Conservation (phyloP, 2,329 filamentous ascomycete genomes). For the Fusarium abutilonis region DNA sequence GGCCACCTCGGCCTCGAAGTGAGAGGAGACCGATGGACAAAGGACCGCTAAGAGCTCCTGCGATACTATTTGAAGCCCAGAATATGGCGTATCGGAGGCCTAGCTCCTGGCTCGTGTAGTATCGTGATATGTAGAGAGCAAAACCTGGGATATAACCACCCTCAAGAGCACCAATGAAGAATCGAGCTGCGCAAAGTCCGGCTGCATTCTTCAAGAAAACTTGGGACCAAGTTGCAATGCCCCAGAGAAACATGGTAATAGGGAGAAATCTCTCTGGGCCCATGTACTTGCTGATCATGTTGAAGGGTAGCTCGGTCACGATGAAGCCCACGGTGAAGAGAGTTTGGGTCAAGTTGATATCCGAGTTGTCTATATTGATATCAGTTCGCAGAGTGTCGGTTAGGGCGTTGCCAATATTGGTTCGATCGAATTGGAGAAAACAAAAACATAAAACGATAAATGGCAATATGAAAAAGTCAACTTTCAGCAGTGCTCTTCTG, state of each 20-base stretch:
- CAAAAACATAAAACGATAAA: conserved; percentile 48
- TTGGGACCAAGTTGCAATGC: conserved; percentile 45
- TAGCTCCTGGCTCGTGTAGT: conserved; percentile 47
- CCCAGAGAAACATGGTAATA: conserved; percentile 47
- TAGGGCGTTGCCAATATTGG: conserved; percentile 60
- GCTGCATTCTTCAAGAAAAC: conserved; percentile 42
- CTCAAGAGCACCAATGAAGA: conserved; percentile 47
- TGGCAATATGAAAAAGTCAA: conserved; percentile 45
- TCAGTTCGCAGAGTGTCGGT: conserved; percentile 62
- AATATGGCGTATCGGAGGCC: conserved; percentile 45
- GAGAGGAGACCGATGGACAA: conserved; percentile 45
- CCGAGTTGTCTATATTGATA: conserved; percentile 58
- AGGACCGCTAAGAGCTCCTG: conserved; percentile 44
- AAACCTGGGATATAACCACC: conserved; percentile 49
- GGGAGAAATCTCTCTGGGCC: conserved; percentile 46
- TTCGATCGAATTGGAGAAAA: conserved; percentile 49
- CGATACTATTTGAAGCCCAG: conserved; percentile 47
- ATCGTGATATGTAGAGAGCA: conserved; percentile 47
- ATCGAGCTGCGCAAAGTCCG: conserved; percentile 43
- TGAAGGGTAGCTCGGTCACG: conserved; percentile 52
- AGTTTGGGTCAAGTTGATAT: conserved; percentile 64
- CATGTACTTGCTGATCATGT: conserved; percentile 44
- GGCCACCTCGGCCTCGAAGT: conserved; percentile 37
- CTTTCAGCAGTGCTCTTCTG: conserved; percentile 36
- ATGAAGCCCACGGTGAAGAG: conserved; percentile 62